Evolutionary conservation across 139 green algal genomes (phyloP).

Genomic region (Nannochloris sp.): DNA sequence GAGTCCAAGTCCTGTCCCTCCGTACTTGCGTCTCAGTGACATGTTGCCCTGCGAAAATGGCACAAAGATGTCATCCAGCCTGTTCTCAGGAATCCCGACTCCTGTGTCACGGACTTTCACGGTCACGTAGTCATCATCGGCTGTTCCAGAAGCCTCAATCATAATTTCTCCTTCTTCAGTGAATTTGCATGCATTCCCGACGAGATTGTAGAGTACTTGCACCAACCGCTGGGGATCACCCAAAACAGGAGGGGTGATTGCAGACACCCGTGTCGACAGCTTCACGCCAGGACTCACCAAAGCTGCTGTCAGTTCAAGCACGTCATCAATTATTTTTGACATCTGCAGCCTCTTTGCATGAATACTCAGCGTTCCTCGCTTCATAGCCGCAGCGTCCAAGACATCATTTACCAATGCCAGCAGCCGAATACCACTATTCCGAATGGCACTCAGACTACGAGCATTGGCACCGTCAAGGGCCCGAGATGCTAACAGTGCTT

Average conservation of each 20-base stretch:
- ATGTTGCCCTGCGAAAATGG: slow-evolving; percentile 66
- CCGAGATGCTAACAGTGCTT: slow-evolving; percentile 21
- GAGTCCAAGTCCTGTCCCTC: slow-evolving; percentile 61
- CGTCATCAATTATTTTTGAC: slow-evolving; percentile 33
- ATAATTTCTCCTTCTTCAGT: slow-evolving; percentile 35
- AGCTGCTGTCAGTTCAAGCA: slow-evolving; percentile 40
- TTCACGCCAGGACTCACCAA: slow-evolving; percentile 42
- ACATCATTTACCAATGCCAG: slow-evolving; percentile 62
- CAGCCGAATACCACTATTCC: slow-evolving; percentile 31
- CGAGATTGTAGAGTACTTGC: slow-evolving; percentile 48
- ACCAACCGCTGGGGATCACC: slow-evolving; percentile 38
- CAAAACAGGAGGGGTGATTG: slow-evolving; percentile 26
- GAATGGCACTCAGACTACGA: slow-evolving; percentile 17
- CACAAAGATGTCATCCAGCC: slow-evolving; percentile 44
- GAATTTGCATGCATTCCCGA: slow-evolving; percentile 55
- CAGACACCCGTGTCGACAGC: slow-evolving; percentile 24
- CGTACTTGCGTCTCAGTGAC: slow-evolving; percentile 54
- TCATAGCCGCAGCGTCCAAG: slow-evolving; percentile 43
- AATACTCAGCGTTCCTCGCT: slow-evolving; percentile 15
- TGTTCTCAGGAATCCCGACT: slow-evolving; percentile 46
- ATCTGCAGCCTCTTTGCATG: neutral
- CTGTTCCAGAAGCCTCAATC: slow-evolving; percentile 2
- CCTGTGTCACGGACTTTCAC: slow-evolving; percentile 44
- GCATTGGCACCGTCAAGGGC: neutral
- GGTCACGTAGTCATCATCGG: slow-evolving; percentile 13